Evolutionary conservation across 345 rosid species (phyloP).

Genomic region (Linum usitatissimum): DNA sequence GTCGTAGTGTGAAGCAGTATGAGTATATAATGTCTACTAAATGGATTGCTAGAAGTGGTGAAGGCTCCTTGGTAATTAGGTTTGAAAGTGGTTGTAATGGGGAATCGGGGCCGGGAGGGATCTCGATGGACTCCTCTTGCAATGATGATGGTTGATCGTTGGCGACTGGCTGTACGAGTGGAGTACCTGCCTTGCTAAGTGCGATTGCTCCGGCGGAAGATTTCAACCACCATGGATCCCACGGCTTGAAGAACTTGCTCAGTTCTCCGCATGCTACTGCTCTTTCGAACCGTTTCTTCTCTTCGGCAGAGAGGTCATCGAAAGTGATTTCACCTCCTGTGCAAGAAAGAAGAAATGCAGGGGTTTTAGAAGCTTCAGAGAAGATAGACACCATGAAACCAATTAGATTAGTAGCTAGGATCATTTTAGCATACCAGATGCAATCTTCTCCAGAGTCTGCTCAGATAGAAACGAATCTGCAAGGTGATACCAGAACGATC

Average conservation of each 20-base stretch:
- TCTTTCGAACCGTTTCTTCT: constrained; percentile 67
- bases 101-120: constrained; percentile 64
- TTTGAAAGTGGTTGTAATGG: constrained; percentile 44
- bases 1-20: constrained; percentile 70
- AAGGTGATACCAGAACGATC: constrained; percentile 1
- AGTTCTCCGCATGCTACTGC: constrained; percentile 83
- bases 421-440: constrained; percentile 40
- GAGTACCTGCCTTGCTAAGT: constrained; percentile 52
- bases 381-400: constrained; percentile 3
- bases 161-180: constrained; percentile 42
- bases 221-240: constrained; percentile 97
- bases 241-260: constrained; percentile 75
- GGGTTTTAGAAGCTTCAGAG: constrained; percentile 7
- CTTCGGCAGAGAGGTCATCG: constrained; percentile 63
- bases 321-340: constrained; percentile 45
- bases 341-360: background rate
- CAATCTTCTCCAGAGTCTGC: constrained; percentile 50
- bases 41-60: constrained; percentile 64
- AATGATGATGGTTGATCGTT: constrained; percentile 18
- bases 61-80: constrained; percentile 54
- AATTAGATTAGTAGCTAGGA: background rate
- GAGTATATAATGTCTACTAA: constrained; percentile 57
- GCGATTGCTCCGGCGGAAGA: constrained; percentile 51
- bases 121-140: constrained; percentile 24
- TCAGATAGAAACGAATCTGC: constrained; percentile 46